phyloP scores from a whole-genome alignment of 2,329 filamentous ascomycete genomes.

The Macrophomina pseudophaseolina region DNA sequence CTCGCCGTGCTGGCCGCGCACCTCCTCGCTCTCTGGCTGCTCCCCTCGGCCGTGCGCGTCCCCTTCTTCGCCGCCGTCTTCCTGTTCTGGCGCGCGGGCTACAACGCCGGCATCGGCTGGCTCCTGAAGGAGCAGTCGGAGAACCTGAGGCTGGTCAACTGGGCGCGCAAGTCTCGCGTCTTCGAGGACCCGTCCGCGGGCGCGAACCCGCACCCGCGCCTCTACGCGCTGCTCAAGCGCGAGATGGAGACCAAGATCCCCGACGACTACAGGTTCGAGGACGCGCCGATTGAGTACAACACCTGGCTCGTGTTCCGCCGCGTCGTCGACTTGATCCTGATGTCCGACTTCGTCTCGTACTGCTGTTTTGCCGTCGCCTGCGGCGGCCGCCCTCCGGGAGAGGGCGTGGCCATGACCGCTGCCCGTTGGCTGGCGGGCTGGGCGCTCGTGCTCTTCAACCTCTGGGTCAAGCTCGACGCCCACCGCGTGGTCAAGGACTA shows the following conservation, averaged over 20 bases:
- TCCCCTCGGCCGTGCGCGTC: conserved; percentile 72
- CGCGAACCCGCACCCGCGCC: conserved; percentile 78
- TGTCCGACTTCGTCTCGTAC: conserved; percentile 99
- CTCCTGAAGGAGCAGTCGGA: conserved; percentile 89
- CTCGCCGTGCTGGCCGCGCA: conserved; percentile 77
- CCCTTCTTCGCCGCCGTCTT: conserved; percentile 84
- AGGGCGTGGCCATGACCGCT: conserved; percentile 70
- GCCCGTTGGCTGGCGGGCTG: conserved; percentile 81
- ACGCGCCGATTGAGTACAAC: conserved; percentile 96
- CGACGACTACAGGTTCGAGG: conserved; percentile 89
- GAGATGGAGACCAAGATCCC: conserved; percentile 96
- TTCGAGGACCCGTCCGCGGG: conserved; percentile 85
- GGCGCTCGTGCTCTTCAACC: conserved; percentile 84
- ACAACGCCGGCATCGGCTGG: conserved; percentile 93
- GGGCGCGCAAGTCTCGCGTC: conserved; percentile 83
- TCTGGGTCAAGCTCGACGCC: conserved; percentile 98
- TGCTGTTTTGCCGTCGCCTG: conserved; percentile 94
- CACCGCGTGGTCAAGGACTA: conserved; percentile 98
- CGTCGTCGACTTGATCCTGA: conserved; percentile 93
- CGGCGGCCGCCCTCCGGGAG: conserved; percentile 73
- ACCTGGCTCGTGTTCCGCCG: conserved; percentile 97
- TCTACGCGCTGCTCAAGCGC: conserved; percentile 82
- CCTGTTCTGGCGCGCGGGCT: conserved; percentile 88
- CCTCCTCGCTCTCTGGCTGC: conserved; percentile 72
- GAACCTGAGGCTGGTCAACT: conserved; percentile 81